Base-by-base conservation (phyloP, 495 filamentous ascomycete species). In the Lasiosphaeris hirsuta region DNA sequence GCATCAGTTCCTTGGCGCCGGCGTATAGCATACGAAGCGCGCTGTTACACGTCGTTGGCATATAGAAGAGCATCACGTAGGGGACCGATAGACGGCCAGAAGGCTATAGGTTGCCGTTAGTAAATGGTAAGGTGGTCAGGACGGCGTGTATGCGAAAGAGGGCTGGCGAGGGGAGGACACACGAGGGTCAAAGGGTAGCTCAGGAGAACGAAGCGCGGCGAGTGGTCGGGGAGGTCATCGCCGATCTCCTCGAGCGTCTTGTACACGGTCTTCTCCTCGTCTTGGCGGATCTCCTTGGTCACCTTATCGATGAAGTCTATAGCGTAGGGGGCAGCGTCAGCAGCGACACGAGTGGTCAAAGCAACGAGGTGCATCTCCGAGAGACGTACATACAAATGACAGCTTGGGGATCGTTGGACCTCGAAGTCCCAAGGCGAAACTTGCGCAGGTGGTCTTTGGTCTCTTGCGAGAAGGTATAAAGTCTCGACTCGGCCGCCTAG, bases 1-100 rank as follows among this genome's bases (percentile, higher is more conserved):
- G 85, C 84, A 98, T 90, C 72, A 96, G 73, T 75, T 98, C 93
- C 70, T 95, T 96, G 19, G 93, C 93, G 15, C 90, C 86, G 14
- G 94, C 94, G 73, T 98, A 98, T 75, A 91, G 80, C 94, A 97
- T 97, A 49, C 89, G 85, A 67, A 86, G 71, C 59, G 87, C 87
- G 58, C 77, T 81, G 70, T 94, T 96, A 75, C 89, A 92, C 44
- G 92, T 96, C 44, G 83, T 86, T 14, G 94, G 94, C 46, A 97
- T 81, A 72, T 92, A 96, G 76, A 92, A 96, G 38, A 98, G 75
- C 67, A 98, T 83, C 41, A 96, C 91, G 70, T 97, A 98, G 19
- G 93, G 94, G 7, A 74, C 71, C 9, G 73, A 75, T 30, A 75
- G 40, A 8, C 77, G 75, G 36, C 77, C 77, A 52, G 71, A 74